Evolutionary conservation across 108 stramenopile genomes (phyloP).

Genomic region (Epipyxis sp.): DNA sequence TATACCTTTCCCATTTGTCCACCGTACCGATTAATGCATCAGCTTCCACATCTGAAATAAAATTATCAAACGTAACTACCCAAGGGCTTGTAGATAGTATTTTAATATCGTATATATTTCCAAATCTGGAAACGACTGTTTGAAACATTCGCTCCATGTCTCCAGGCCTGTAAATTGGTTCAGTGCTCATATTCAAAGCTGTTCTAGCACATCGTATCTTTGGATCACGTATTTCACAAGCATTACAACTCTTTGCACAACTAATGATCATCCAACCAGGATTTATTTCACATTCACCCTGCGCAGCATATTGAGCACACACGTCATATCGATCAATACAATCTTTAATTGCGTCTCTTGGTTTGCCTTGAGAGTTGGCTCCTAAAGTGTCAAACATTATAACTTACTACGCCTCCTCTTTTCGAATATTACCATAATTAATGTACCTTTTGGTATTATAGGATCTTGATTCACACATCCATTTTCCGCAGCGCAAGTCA

Average conservation of each 20-base stretch:
- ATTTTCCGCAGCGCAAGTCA: too few species aligned
- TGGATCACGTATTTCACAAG: conserved; percentile 29
- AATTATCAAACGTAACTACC: conserved; percentile 20
- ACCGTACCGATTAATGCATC: background rate
- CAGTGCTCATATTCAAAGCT: conserved; percentile 7
- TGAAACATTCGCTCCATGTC: conserved; percentile 23
- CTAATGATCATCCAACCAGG: conserved; percentile 30
- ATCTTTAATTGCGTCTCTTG: background rate
- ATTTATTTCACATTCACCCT: conserved; percentile 22
- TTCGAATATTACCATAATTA: too few species aligned
- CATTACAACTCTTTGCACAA: conserved; percentile 5
- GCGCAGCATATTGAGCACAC: background rate
- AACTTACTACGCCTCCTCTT: too few species aligned
- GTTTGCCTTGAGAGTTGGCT: background rate
- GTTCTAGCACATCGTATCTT: conserved; percentile 19
- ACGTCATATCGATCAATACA: conserved; percentile 2
- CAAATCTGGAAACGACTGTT: background rate
- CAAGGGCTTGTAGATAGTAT: conserved; percentile 3
- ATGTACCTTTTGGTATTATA: too few species aligned
- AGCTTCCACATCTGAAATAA: background rate
- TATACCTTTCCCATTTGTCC: background rate
- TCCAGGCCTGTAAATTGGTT: conserved; percentile 3
- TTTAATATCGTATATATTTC: background rate
- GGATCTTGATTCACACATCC: too few species aligned
- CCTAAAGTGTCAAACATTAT: too few species aligned